These are phyloP conservation scores for Candida dajiaensis DNA, from an alignment of 805 yeast genomes.

Conservation along the genomic window DNA sequence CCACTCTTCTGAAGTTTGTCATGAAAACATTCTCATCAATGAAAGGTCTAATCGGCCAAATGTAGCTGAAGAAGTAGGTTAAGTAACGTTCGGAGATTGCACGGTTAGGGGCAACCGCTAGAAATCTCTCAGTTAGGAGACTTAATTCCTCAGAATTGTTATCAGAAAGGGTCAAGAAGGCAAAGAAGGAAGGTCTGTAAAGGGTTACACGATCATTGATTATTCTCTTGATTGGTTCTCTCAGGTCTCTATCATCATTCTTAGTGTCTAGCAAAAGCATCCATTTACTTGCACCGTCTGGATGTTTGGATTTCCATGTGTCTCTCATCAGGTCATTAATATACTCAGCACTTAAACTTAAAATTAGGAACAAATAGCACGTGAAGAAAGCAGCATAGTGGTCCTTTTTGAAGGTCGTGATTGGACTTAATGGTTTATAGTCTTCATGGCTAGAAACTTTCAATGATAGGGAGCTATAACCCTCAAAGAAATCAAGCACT, in stretches of 20 bases:
- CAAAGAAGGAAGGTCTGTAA: constrained; percentile 4
- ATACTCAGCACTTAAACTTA: constrained; percentile 5
- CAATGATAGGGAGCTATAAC: constrained; percentile 10
- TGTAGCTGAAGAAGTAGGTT: constrained; percentile 34
- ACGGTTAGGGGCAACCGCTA: constrained; percentile 30
- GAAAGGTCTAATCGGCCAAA: constrained; percentile 42
- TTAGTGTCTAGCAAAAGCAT: constrained; percentile 10
- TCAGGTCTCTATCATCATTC: constrained; percentile 7
- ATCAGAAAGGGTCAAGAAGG: constrained; percentile 8
- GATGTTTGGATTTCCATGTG: constrained; percentile 9
- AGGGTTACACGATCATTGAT: constrained; percentile 6
- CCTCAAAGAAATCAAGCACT: constrained; percentile 12
- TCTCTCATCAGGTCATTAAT: constrained; percentile 5
- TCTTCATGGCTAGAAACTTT: constrained; percentile 19
- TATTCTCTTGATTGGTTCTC: constrained; percentile 5
- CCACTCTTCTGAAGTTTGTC: constrained; percentile 22
- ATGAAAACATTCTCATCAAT: constrained; percentile 34
- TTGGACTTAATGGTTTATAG: constrained; percentile 15
- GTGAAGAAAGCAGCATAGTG: constrained; percentile 15
- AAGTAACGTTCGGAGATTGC: constrained; percentile 34
- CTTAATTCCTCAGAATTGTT: constrained; percentile 20
- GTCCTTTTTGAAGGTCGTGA: constrained; percentile 13
- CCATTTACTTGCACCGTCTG: constrained; percentile 19
- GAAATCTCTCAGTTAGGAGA: constrained; percentile 26
- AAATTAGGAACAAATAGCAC: constrained; percentile 9